phyloP scores from a whole-genome alignment of 2,329 filamentous ascomycete genomes.

The Monilinia aucupariae region DNA sequence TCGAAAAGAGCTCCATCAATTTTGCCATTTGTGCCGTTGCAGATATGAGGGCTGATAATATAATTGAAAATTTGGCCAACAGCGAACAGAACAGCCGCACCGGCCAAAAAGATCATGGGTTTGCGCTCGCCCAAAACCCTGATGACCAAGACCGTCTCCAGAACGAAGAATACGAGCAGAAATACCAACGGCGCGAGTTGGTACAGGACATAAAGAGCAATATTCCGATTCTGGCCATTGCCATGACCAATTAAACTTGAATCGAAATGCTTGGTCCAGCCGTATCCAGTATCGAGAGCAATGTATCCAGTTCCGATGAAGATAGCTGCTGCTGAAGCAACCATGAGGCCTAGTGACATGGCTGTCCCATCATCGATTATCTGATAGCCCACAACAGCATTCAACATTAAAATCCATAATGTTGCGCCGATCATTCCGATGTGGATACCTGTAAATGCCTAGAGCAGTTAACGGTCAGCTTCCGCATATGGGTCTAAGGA shows the following conservation, averaged over 20 bases:
- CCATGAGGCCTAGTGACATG: slow-evolving; percentile 70
- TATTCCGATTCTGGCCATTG: slow-evolving; percentile 53
- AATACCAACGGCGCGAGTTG: slow-evolving; percentile 85
- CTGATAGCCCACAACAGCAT: slow-evolving; percentile 88
- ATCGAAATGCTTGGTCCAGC: slow-evolving; percentile 76
- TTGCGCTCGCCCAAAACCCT: slow-evolving; percentile 79
- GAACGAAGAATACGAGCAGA: slow-evolving; percentile 77
- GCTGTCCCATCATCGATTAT: slow-evolving; percentile 88
- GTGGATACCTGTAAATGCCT: slow-evolving; percentile 87
- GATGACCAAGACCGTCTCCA: slow-evolving; percentile 80
- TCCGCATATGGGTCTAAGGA: not conserved
- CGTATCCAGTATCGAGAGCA: slow-evolving; percentile 84
- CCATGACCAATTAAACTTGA: slow-evolving; percentile 46
- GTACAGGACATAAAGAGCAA: slow-evolving; percentile 90
- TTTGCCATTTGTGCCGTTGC: slow-evolving; percentile 72
- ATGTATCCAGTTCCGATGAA: slow-evolving; percentile 94
- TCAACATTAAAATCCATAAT: slow-evolving; percentile 85
- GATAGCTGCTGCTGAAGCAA: slow-evolving; percentile 63
- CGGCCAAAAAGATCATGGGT: slow-evolving; percentile 83
- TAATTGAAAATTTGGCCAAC: slow-evolving; percentile 96
- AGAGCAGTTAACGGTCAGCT: slow-evolving; percentile 18
- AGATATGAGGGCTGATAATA: slow-evolving; percentile 85
- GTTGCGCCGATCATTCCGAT: slow-evolving; percentile 85
- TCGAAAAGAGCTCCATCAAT: slow-evolving; percentile 93
- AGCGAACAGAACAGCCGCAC: slow-evolving; percentile 75